Evolutionary conservation across 2,329 filamentous ascomycete genomes (phyloP).

Genomic region (Penicillium concentricum): DNA sequence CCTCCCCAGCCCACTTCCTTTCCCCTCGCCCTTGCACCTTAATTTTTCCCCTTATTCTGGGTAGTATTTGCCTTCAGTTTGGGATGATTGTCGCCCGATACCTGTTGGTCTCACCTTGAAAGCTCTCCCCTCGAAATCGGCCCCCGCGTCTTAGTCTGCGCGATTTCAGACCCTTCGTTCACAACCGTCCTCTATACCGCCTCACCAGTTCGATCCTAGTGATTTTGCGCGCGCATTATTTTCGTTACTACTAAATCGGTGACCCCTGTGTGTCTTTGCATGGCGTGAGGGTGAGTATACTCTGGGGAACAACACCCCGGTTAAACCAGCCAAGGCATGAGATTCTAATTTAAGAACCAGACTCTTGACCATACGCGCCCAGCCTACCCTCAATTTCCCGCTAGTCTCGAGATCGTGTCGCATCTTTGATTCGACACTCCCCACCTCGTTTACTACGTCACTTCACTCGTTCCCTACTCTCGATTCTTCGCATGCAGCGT

Average conservation of each 20-base stretch:
- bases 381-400: background rate
- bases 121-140: conserved; percentile 11
- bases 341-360: conserved; percentile 10
- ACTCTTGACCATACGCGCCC: conserved; percentile 3
- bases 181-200: background rate
- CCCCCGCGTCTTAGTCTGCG: conserved; percentile 19
- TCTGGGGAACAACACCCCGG: background rate
- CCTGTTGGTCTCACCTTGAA: conserved; percentile 10
- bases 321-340: background rate
- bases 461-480: background rate
- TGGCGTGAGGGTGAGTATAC: conserved; percentile 23
- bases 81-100: conserved; percentile 5
- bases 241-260: background rate
- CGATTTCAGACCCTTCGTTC: conserved; percentile 9
- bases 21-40: conserved; percentile 17
- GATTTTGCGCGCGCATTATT: background rate
- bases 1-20: conserved; percentile 18
- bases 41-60: too few relatives aligned
- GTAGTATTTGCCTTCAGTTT: background rate
- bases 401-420: background rate
- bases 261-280: conserved; percentile 15
- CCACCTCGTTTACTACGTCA: background rate
- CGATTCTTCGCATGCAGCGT: conserved; percentile 19
- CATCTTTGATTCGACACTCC: background rate
- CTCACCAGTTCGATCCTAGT: background rate